phyloP scores from a whole-genome alignment of 2,329 filamentous ascomycete genomes.

The Dactylellina sp. region DNA sequence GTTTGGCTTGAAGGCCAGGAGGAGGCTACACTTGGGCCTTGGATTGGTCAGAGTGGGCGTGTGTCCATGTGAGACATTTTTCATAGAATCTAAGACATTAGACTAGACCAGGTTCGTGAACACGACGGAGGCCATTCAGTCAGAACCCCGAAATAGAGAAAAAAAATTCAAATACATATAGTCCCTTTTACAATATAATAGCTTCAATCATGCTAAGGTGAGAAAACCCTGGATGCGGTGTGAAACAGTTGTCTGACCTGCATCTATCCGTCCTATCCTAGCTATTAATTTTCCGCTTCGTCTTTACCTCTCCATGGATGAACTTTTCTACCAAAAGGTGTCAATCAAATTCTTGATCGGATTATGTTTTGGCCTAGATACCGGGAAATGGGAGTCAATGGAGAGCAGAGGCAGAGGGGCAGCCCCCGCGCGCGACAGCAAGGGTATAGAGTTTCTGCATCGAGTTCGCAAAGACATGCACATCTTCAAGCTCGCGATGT shows the following conservation, averaged over 20 bases:
- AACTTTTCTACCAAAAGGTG: neutral
- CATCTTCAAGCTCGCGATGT: slow-evolving; percentile 34
- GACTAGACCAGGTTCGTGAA: slow-evolving; percentile 2
- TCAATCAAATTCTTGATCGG: slow-evolving; percentile 27
- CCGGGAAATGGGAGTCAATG: slow-evolving; percentile 4
- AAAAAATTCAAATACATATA: too few relatives aligned
- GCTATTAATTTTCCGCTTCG: slow-evolving; percentile 13
- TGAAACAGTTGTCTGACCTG: slow-evolving; percentile 46
- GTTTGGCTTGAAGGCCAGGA: neutral
- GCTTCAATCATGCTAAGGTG: slow-evolving; percentile 13
- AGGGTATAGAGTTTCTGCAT: neutral
- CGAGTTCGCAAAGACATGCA: slow-evolving; percentile 2
- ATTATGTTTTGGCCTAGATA: slow-evolving; percentile 12
- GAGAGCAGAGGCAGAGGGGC: neutral
- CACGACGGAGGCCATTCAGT: slow-evolving; percentile 2
- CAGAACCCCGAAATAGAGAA: neutral
- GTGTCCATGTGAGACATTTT: slow-evolving; percentile 39
- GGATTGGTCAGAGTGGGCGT: neutral
- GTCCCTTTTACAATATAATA: too few relatives aligned
- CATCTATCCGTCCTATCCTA: slow-evolving; percentile 29
- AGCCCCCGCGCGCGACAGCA: too few relatives aligned
- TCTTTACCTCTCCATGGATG: slow-evolving; percentile 2
- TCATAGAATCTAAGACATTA: slow-evolving; percentile 39
- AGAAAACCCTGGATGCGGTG: slow-evolving; percentile 23
- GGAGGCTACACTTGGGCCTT: too few relatives aligned